These are phyloP conservation scores for Arctium minus DNA, from an alignment of 129 eudicot species.

Conservation along the genomic window DNA sequence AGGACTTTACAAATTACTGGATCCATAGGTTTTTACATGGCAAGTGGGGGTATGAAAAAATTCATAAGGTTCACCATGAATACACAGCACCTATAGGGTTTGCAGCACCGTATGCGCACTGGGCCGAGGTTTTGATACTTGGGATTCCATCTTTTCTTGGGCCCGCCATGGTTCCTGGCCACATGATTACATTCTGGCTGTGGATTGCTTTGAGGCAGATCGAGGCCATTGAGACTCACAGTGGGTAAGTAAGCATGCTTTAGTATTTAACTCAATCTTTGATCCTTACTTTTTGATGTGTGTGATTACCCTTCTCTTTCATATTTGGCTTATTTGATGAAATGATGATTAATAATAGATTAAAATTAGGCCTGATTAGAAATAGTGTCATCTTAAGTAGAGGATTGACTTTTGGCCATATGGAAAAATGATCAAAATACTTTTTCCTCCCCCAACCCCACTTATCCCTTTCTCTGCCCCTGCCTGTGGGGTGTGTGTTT, in stretches of 20 bases:
- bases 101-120: conserved; percentile 89
- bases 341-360: conserved; percentile 33
- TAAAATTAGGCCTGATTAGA: conserved; percentile 26
- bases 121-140: conserved; percentile 90
- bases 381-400: conserved; percentile 30
- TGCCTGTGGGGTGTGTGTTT: conserved; percentile 4
- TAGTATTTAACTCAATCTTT: conserved; percentile 11
- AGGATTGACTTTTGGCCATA: conserved; percentile 25
- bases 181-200: conserved; percentile 86
- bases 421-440: conserved; percentile 25
- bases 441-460: conserved; percentile 26
- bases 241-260: conserved; percentile 71
- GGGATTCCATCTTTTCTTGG: conserved; percentile 92
- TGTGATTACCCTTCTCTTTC: background rate
- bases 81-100: conserved; percentile 82
- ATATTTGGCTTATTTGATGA: conserved; percentile 19
- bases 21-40: conserved; percentile 77
- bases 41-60: conserved; percentile 88
- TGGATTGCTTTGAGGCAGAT: conserved; percentile 93
- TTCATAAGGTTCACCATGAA: conserved; percentile 91
- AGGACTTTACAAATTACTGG: conserved; percentile 89
- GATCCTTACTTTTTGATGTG: conserved; percentile 5
- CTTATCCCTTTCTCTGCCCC: conserved; percentile 9
- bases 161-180: conserved; percentile 89
- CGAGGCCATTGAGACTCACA: conserved; percentile 97